Evolutionary conservation across 2,329 filamentous ascomycete species (phyloP).

Genomic region (Trichoderma guizhouense): DNA sequence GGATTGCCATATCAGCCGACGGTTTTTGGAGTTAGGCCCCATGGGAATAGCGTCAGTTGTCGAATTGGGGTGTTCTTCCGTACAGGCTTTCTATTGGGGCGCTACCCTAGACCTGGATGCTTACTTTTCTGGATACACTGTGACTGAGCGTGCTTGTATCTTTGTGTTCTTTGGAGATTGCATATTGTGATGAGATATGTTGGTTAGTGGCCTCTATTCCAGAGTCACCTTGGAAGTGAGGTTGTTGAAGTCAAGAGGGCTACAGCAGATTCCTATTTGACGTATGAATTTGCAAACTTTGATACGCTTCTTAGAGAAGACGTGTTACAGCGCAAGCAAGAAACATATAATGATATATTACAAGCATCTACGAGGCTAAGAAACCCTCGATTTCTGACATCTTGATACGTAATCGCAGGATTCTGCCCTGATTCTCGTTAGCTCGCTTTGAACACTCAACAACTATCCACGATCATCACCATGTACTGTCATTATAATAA

Average conservation of each 20-base stretch:
- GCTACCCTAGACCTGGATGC: neutral
- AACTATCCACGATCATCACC: neutral
- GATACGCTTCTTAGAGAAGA: neutral
- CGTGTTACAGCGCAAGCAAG: neutral
- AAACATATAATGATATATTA: neutral
- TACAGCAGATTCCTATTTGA: neutral
- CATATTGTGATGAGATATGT: neutral
- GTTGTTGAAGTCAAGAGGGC: neutral
- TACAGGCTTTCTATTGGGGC: neutral
- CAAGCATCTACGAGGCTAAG: neutral
- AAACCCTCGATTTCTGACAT: neutral
- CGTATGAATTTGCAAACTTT: neutral
- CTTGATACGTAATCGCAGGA: neutral
- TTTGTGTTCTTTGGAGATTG: neutral
- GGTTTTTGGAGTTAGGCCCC: neutral
- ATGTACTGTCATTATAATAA: neutral
- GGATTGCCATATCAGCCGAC: slow-evolving; percentile 5
- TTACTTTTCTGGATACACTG: neutral
- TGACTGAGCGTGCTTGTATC: neutral
- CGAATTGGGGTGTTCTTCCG: neutral
- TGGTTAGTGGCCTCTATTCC: neutral
- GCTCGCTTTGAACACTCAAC: neutral
- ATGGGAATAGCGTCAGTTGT: neutral
- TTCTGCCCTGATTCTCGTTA: neutral
- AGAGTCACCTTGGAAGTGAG: neutral